Evolutionary conservation across 2,329 filamentous ascomycete genomes (phyloP).

Genomic region (Beauveria brongniartii): DNA sequence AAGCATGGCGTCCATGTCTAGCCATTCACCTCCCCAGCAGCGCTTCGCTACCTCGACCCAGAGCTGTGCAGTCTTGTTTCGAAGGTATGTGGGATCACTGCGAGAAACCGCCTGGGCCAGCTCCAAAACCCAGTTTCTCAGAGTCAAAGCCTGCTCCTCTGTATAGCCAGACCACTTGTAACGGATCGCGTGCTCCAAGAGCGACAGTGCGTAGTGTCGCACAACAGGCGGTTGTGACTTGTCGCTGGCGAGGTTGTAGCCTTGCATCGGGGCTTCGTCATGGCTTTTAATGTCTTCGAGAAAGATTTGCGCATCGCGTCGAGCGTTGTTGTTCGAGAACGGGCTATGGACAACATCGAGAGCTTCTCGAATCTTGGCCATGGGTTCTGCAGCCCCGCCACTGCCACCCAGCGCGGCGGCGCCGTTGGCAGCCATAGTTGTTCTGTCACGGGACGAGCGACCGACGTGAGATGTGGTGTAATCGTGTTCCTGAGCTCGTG

Average conservation of each 20-base stretch:
- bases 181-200: constrained; percentile 83
- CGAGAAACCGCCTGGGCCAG: constrained; percentile 64
- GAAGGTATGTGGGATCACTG: constrained; percentile 71
- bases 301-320: constrained; percentile 74
- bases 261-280: constrained; percentile 72
- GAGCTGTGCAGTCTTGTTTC: constrained; percentile 89
- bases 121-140: constrained; percentile 71
- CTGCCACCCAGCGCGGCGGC: constrained; percentile 23
- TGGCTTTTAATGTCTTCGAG: constrained; percentile 79
- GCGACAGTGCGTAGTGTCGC: constrained; percentile 85
- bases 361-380: constrained; percentile 70
- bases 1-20: constrained; percentile 83
- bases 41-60: constrained; percentile 95
- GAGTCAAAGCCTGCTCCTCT: constrained; percentile 54
- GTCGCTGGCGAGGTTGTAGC: constrained; percentile 74
- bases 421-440: constrained; percentile 31
- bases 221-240: constrained; percentile 69
- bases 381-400: constrained; percentile 34
- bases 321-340: constrained; percentile 69
- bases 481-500: neutral
- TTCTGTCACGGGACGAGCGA: constrained; percentile 4
- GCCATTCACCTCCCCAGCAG: constrained; percentile 88
- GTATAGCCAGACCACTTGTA: constrained; percentile 75
- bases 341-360: constrained; percentile 82
- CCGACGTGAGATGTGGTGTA: neutral